Evolutionary conservation across 139 green algal species (phyloP).

Genomic region (Choricystis sp.): DNA sequence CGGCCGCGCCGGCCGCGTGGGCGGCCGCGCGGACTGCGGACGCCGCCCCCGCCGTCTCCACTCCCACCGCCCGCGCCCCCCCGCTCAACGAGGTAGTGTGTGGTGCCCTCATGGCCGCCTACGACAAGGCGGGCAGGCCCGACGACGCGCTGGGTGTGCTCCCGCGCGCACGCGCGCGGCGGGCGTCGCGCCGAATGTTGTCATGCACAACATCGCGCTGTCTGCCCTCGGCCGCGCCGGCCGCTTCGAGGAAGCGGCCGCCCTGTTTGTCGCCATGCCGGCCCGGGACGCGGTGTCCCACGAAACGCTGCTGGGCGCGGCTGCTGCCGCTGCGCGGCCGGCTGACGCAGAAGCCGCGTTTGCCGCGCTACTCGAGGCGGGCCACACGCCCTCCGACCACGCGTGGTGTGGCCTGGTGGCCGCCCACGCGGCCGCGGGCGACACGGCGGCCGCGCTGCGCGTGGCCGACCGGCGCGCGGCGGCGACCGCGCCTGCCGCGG

Average conservation of each 20-base stretch:
- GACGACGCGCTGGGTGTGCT: conserved; percentile 48
- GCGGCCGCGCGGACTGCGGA: background rate
- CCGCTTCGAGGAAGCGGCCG: conserved; percentile 33
- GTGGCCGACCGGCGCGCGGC: conserved; percentile 27
- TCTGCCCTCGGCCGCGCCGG: conserved; percentile 54
- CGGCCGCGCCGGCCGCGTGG: no score
- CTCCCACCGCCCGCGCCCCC: background rate
- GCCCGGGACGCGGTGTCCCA: conserved; percentile 43
- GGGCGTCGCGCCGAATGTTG: conserved; percentile 39
- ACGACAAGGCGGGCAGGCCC: conserved; percentile 50
- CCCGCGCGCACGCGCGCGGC: conserved; percentile 27
- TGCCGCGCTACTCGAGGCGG: conserved; percentile 9
- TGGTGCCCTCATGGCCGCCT: conserved; percentile 65
- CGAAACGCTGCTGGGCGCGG: conserved; percentile 63
- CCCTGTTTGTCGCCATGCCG: conserved; percentile 35
- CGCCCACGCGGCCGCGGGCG: conserved; percentile 42
- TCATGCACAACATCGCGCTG: conserved; percentile 74
- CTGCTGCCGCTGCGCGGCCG: conserved; percentile 43
- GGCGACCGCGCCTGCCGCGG: conserved; percentile 8
- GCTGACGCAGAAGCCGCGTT: conserved; percentile 35
- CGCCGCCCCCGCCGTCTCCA: background rate
- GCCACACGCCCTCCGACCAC: conserved; percentile 44
- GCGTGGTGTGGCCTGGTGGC: conserved; percentile 61
- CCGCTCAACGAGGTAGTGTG: conserved; percentile 67
- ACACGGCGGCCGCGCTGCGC: conserved; percentile 30